These are phyloP conservation scores for Monosporascus cannonballus DNA, from an alignment of 2,329 filamentous ascomycete genomes.

Conservation along the genomic window DNA sequence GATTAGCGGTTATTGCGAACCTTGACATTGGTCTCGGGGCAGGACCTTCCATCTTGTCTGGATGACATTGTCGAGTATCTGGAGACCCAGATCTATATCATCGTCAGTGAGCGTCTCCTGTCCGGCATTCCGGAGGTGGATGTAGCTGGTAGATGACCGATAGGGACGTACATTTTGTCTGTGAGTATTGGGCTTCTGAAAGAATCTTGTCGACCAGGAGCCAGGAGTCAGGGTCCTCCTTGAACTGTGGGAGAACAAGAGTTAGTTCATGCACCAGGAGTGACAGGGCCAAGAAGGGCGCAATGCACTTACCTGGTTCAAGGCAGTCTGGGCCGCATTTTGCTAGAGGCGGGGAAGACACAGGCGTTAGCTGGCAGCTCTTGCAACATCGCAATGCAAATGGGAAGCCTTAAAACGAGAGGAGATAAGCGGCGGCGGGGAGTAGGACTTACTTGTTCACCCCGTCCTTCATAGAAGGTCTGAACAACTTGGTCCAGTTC, in stretches of 20 bases:
- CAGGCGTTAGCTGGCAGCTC: slow-evolving; percentile 12
- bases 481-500: slow-evolving; percentile 96
- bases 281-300: slow-evolving; percentile 2
- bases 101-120: slow-evolving; percentile 14
- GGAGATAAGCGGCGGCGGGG: background rate
- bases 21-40: slow-evolving; percentile 91
- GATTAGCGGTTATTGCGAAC: slow-evolving; percentile 37
- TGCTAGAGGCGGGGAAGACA: slow-evolving; percentile 54
- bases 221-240: slow-evolving; percentile 98
- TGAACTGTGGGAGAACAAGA: slow-evolving; percentile 61
- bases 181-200: slow-evolving; percentile 83
- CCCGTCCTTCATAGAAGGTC: slow-evolving; percentile 95
- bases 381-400: background rate
- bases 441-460: slow-evolving; percentile 67
- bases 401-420: background rate
- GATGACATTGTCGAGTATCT: slow-evolving; percentile 97
- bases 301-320: slow-evolving; percentile 72
- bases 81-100: slow-evolving; percentile 74
- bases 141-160: background rate
- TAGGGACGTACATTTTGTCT: slow-evolving; percentile 80
- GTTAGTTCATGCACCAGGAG: slow-evolving; percentile 20
- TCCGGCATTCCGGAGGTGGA: background rate
- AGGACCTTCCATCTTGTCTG: slow-evolving; percentile 99
- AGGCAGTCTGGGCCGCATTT: slow-evolving; percentile 88
- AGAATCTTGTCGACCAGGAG: slow-evolving; percentile 95